phyloP scores from a whole-genome alignment of 2,329 filamentous ascomycete genomes.

The Furcasterigmium sp. region DNA sequence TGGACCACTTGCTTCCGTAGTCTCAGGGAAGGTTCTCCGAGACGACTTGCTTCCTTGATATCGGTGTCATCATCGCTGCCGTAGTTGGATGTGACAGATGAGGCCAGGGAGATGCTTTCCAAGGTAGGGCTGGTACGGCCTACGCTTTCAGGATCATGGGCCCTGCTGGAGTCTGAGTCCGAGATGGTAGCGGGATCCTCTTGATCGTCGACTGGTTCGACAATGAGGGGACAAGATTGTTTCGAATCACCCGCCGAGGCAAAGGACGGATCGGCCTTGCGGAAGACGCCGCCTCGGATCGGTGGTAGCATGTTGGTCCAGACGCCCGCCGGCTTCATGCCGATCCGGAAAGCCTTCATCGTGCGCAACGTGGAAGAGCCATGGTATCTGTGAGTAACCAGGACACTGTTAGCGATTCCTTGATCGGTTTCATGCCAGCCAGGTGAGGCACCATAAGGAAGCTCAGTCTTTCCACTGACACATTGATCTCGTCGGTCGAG shows the following conservation, averaged over 20 bases:
- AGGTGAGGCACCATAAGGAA: no score
- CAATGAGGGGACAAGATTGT: no score
- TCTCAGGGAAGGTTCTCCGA: no score
- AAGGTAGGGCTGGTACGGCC: constrained; percentile 32
- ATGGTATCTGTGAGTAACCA: constrained; percentile 7
- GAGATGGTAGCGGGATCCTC: constrained; percentile 48
- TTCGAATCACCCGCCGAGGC: constrained; percentile 42
- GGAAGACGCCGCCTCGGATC: constrained; percentile 82
- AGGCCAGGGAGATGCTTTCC: constrained; percentile 46
- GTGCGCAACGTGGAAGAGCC: constrained; percentile 67
- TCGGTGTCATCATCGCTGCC: constrained; percentile 36
- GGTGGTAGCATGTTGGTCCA: constrained; percentile 90
- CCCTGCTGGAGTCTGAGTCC: constrained; percentile 16
- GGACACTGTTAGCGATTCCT: no score
- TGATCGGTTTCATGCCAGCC: no score
- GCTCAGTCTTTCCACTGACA: no score
- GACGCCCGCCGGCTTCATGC: no score
- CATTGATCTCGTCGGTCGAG: constrained; percentile 90
- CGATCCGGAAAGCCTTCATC: no score
- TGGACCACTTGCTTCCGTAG: no score
- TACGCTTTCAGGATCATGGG: constrained; percentile 15
- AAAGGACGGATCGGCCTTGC: constrained; percentile 27
- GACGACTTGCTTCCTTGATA: no score
- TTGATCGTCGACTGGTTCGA: no score
- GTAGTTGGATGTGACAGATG: constrained; percentile 42